Conservation (phyloP, 495 filamentous ascomycete genomes). For the Penicillium canescens region DNA sequence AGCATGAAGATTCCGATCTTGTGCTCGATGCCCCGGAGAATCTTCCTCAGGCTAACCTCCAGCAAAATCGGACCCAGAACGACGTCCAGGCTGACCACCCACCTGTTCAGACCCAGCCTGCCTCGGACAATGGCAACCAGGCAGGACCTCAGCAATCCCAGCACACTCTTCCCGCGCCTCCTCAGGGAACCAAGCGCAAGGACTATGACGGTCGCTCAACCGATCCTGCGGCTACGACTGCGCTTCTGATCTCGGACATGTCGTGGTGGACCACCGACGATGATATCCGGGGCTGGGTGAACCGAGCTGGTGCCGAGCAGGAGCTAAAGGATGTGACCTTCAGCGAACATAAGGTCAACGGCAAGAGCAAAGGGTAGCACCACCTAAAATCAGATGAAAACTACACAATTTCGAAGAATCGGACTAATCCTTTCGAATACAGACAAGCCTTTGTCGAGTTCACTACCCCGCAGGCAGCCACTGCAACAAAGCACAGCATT, state of each 20-base stretch:
- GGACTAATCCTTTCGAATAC: slow-evolving; percentile 1
- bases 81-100: not conserved
- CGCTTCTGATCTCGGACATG: slow-evolving; percentile 82
- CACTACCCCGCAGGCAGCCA: slow-evolving; percentile 78
- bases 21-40: slow-evolving; percentile 39
- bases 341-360: slow-evolving; percentile 97
- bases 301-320: slow-evolving; percentile 70
- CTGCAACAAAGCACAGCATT: slow-evolving; percentile 80
- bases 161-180: slow-evolving; percentile 28
- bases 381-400: not conserved
- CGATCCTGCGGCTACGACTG: slow-evolving; percentile 80
- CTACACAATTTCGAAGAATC: slow-evolving; percentile 4
- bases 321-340: slow-evolving; percentile 93
- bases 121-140: slow-evolving; percentile 21
- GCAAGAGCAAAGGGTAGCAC: slow-evolving; percentile 92
- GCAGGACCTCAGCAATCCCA: slow-evolving; percentile 10
- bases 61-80: slow-evolving; percentile 1
- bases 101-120: slow-evolving; percentile 1
- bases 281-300: slow-evolving; percentile 86
- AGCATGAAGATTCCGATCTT: slow-evolving; percentile 48
- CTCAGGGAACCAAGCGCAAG: slow-evolving; percentile 77
- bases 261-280: slow-evolving; percentile 98
- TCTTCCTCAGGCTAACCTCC: not conserved
- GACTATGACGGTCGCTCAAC: slow-evolving; percentile 72
- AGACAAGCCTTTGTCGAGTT: slow-evolving; percentile 94